Conservation (phyloP, 2,329 filamentous ascomycete species). For the Fusarium citri region DNA sequence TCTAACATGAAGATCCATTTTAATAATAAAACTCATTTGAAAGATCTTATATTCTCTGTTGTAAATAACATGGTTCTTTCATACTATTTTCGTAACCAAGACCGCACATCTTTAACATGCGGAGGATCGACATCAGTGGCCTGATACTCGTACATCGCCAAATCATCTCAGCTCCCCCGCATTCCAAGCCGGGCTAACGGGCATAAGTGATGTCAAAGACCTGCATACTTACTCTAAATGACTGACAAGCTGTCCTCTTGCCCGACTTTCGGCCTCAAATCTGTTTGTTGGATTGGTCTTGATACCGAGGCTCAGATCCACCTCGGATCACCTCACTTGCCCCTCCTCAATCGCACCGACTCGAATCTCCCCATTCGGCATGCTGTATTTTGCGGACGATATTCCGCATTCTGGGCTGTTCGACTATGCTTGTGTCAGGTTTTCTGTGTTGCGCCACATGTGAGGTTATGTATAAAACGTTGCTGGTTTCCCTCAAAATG, state of each 20-base stretch:
- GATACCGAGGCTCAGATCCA: constrained; percentile 1
- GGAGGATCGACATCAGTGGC: too few species aligned
- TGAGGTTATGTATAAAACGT: background rate
- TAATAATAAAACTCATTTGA: too few species aligned
- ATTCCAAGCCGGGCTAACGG: constrained; percentile 21
- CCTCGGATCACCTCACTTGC: background rate
- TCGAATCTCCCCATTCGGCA: background rate
- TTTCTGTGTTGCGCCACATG: accelerated
- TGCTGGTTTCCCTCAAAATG: too few species aligned
- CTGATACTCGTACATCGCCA: too few species aligned
- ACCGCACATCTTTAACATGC: too few species aligned
- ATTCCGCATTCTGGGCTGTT: background rate
- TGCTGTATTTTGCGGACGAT: background rate
- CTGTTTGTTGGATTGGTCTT: background rate
- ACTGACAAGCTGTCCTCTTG: background rate
- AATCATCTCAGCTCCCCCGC: constrained; percentile 4
- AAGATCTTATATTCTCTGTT: too few species aligned
- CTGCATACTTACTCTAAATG: background rate
- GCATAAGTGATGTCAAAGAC: background rate
- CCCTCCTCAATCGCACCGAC: background rate
- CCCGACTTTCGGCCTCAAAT: background rate
- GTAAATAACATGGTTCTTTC: too few species aligned
- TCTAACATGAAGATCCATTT: too few species aligned
- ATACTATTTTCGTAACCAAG: too few species aligned
- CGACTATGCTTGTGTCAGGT: background rate